Evolutionary conservation across 2,329 filamentous ascomycete species (phyloP), one percentile per base, ranked within the genome.

Genomic region (Sporothrix pseudoabietina): DNA sequence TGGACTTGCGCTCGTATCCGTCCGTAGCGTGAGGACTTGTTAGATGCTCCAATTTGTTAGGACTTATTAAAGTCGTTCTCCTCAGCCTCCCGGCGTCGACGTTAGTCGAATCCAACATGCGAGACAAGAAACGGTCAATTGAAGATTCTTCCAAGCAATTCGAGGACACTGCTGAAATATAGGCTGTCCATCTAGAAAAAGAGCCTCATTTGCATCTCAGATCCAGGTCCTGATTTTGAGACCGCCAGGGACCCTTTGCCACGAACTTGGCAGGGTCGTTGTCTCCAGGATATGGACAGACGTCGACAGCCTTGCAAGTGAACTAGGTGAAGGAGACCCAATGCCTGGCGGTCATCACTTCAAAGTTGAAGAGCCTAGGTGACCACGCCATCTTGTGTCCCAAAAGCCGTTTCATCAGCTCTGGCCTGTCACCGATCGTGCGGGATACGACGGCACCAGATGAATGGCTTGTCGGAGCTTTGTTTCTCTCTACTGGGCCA

Each of bases 391-490:
- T 39, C 32, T 10, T 10, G 30, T 61, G 14, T 61, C 30, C 57
- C 8, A 22, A 44, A 44, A 65, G 3, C 59, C 59, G 59, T 65
- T 65, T 65, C 59, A 65, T 44, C 59, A 26, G 12, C 35, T 57
- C 54, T 44, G 59, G 35, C 55, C 55, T 65, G 35, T n/a, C 30
- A 35, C 57, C 57, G 39, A n/a, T 61, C 16, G 30, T 59, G 55
- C 55, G 55, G 55, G 30, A 35, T 59, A 35, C 55, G 14, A 59
- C 55, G 52, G 30, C 52, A n/a, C 52, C 52, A 30, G 26, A 55
- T 55, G n/a, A 6, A 55, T 55, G n/a, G 52, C 52, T 55, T 49
- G 14, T 49, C 44, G 44, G 44, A 16, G 12, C 44, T 19, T 49
- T 49, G 10, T 49, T 49, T 12, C 3, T 47, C 44, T 49, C 14